Evolutionary conservation across 2,329 filamentous ascomycete genomes (phyloP).

Genomic region (Cadophora malorum): DNA sequence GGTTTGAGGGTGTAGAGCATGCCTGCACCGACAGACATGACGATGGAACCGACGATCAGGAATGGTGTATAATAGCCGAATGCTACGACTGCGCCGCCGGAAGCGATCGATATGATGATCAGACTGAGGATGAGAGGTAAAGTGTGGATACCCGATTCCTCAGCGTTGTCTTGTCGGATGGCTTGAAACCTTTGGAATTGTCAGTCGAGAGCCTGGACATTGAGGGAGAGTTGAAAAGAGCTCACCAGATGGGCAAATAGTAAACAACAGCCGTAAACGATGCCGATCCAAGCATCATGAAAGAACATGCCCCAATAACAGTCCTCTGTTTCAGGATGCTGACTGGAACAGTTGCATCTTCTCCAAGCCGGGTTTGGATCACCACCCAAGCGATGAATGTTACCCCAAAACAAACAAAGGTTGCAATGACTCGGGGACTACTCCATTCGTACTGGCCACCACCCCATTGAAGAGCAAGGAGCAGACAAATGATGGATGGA

Average conservation of each 20-base stretch:
- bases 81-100: slow-evolving; percentile 22
- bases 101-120: slow-evolving; percentile 33
- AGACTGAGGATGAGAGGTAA: slow-evolving; percentile 44
- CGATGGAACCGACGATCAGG: slow-evolving; percentile 50
- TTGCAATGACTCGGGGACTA: slow-evolving; percentile 44
- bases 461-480: slow-evolving; percentile 44
- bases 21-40: slow-evolving; percentile 32
- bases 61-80: slow-evolving; percentile 41
- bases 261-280: slow-evolving; percentile 48
- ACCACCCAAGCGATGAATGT: slow-evolving; percentile 38
- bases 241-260: slow-evolving; percentile 53
- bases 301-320: slow-evolving; percentile 43
- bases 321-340: slow-evolving; percentile 47
- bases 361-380: slow-evolving; percentile 46
- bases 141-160: slow-evolving; percentile 50
- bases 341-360: slow-evolving; percentile 48
- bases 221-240: background rate
- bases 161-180: slow-evolving; percentile 49
- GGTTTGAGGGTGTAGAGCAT: slow-evolving; percentile 28
- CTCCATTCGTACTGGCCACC: slow-evolving; percentile 41
- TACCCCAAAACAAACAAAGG: slow-evolving; percentile 42
- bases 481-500: slow-evolving; percentile 40
- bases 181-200: slow-evolving; percentile 46
- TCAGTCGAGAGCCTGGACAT: too few relatives aligned
- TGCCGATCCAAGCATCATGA: slow-evolving; percentile 42